A percentile compares a stretch with the other conserved stretches of the same genome.
Conservation (phyloP, 2,329 filamentous ascomycete species). For the Pseudocercospora macadamiae region DNA sequence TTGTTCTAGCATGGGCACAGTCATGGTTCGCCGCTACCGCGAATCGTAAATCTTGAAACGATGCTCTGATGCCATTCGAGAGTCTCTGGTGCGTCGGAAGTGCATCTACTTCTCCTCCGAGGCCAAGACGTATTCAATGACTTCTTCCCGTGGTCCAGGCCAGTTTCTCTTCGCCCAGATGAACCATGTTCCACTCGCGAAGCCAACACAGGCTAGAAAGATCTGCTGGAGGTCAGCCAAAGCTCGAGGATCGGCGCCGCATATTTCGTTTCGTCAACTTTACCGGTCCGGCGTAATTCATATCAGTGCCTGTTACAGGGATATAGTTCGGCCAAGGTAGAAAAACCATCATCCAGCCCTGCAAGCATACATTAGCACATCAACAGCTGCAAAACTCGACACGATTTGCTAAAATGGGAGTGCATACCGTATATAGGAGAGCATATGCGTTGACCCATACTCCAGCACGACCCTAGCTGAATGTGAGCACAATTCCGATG, state of each 20-base stretch:
- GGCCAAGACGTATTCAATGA: constrained; percentile 7
- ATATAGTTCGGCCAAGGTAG: constrained; percentile 49
- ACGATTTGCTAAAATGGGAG: neutral
- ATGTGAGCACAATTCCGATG: constrained; percentile 21
- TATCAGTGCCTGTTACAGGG: constrained; percentile 43
- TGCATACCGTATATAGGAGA: constrained; percentile 44
- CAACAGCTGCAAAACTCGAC: neutral
- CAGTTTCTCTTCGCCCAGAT: constrained; percentile 5
- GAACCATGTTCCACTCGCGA: neutral
- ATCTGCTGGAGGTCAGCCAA: neutral
- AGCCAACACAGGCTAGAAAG: constrained; percentile 1
- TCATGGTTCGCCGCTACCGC: too few species aligned
- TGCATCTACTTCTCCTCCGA: neutral
- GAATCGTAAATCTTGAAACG: too few species aligned
- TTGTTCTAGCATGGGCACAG: too few species aligned
- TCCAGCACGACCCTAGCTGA: constrained; percentile 35
- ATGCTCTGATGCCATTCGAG: neutral
- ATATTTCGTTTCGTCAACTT: neutral
- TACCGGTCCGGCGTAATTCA: constrained; percentile 46
- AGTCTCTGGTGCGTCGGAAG: too few species aligned
- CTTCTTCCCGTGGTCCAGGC: neutral
- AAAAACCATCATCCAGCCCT: constrained; percentile 50
- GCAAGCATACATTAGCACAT: neutral
- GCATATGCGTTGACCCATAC: constrained; percentile 42
- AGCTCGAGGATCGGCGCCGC: neutral